These are phyloP conservation scores for Colletotrichum sp. DNA, from an alignment of 2,329 filamentous ascomycete species.

Conservation along the genomic window DNA sequence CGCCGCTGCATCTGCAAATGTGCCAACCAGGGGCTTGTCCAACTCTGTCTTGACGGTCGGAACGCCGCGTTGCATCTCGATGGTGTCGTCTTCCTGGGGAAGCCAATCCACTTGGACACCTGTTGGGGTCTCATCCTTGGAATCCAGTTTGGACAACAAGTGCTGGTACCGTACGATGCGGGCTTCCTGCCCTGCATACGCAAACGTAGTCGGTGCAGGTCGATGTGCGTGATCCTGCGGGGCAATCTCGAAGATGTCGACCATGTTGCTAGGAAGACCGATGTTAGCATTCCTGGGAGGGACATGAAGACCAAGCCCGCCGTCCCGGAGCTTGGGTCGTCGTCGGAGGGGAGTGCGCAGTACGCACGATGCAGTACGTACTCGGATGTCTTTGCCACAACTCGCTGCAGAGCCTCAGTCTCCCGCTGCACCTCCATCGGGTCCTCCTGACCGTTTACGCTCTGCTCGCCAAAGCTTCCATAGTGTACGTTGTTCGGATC, in stretches of 20 bases:
- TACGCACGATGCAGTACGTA: conserved; percentile 38
- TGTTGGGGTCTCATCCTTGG: conserved; percentile 44
- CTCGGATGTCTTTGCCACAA: conserved; percentile 70
- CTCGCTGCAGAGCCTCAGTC: conserved; percentile 67
- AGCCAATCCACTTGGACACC: conserved; percentile 61
- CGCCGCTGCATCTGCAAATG: conserved; percentile 64
- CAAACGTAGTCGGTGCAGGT: conserved; percentile 43
- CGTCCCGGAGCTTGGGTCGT: conserved; percentile 8
- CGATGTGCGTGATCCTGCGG: conserved; percentile 50
- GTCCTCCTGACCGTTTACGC: conserved; percentile 59
- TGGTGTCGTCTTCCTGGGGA: conserved; percentile 52
- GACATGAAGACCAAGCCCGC: conserved; percentile 11
- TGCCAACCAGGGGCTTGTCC: conserved; percentile 58
- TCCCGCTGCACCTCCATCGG: conserved; percentile 68
- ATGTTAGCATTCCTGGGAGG: conserved; percentile 18
- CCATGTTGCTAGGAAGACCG: conserved; percentile 59
- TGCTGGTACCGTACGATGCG: conserved; percentile 64
- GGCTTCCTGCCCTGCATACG: conserved; percentile 59
- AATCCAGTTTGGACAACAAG: conserved; percentile 63
- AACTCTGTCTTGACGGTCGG: conserved; percentile 42
- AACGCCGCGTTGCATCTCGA: conserved; percentile 47
- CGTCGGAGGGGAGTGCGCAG: neutral
- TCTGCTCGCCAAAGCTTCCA: conserved; percentile 65
- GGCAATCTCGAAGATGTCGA: conserved; percentile 70
- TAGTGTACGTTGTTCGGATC: conserved; percentile 65